These are phyloP conservation scores for Bolboschoenoplectus hybrid DNA, from an alignment of 202 grass and related monocot species.

Conservation along the genomic window DNA sequence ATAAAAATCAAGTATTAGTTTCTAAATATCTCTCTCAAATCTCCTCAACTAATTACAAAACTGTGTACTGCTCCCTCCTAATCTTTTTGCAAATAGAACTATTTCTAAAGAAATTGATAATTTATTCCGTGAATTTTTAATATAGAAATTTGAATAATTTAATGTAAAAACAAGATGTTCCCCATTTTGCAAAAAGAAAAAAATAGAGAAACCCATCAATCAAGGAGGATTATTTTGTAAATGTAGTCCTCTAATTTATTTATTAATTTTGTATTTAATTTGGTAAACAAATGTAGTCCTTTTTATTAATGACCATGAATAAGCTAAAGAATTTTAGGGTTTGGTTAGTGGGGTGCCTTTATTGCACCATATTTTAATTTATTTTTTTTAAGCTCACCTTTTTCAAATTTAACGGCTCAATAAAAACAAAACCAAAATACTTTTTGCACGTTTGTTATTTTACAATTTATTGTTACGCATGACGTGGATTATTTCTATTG, in stretches of 20 bases:
- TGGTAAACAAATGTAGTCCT: not conserved
- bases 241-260: not conserved
- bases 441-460: constrained; percentile 23
- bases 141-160: not conserved
- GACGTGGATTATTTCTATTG: not conserved
- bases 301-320: constrained; percentile 20
- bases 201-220: not conserved
- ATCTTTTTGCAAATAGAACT: not conserved
- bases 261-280: not conserved
- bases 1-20: not conserved
- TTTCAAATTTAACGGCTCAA: constrained; percentile 29
- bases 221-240: not conserved
- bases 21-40: not conserved
- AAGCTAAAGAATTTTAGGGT: not conserved
- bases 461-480: constrained; percentile 2
- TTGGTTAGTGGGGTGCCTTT: constrained; percentile 43
- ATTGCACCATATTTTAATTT: constrained; percentile 23
- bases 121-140: not conserved
- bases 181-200: not conserved
- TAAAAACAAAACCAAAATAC: not conserved
- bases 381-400: not conserved
- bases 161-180: not conserved
- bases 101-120: not conserved
- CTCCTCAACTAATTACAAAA: not conserved
- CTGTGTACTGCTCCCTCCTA: not conserved